Evolutionary conservation across 805 yeast genomes (phyloP).

Genomic region (Metschnikowia cubensis): DNA sequence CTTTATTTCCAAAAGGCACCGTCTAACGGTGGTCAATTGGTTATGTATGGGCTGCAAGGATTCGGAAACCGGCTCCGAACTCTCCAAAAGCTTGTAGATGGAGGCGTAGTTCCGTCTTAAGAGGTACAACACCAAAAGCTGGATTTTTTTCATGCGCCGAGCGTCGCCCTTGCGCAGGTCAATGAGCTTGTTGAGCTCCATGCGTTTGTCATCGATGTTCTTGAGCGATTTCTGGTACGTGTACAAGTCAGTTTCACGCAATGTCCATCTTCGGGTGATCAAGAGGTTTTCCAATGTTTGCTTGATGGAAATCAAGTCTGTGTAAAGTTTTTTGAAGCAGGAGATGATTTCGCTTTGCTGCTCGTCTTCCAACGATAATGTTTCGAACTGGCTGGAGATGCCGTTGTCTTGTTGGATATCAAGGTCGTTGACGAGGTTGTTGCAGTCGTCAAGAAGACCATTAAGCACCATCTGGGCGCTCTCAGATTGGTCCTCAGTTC

Average conservation of each 20-base stretch:
- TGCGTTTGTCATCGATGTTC: constrained; percentile 68
- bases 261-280: constrained; percentile 94
- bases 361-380: constrained; percentile 20
- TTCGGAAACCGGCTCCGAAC: constrained; percentile 94
- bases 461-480: constrained; percentile 50
- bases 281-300: constrained; percentile 74
- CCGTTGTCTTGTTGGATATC: constrained; percentile 38
- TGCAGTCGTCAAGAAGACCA: constrained; percentile 81
- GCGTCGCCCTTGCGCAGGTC: constrained; percentile 14
- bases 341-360: constrained; percentile 39
- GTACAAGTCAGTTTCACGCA: constrained; percentile 92
- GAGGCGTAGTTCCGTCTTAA: constrained; percentile 88
- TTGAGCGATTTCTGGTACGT: constrained; percentile 71
- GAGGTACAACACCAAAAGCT: constrained; percentile 61
- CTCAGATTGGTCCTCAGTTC: constrained; percentile 21
- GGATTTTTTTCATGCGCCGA: constrained; percentile 28
- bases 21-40: constrained; percentile 85
- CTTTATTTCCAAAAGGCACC: constrained; percentile 85
- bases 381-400: constrained; percentile 22
- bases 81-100: constrained; percentile 82
- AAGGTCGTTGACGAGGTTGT: constrained; percentile 67
- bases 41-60: constrained; percentile 90
- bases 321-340: constrained; percentile 51
- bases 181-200: constrained; percentile 29
- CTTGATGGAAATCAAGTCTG: constrained; percentile 60